Evolutionary conservation across 495 filamentous ascomycete species (phyloP).

Genomic region (Mytilinidion resinicola): DNA sequence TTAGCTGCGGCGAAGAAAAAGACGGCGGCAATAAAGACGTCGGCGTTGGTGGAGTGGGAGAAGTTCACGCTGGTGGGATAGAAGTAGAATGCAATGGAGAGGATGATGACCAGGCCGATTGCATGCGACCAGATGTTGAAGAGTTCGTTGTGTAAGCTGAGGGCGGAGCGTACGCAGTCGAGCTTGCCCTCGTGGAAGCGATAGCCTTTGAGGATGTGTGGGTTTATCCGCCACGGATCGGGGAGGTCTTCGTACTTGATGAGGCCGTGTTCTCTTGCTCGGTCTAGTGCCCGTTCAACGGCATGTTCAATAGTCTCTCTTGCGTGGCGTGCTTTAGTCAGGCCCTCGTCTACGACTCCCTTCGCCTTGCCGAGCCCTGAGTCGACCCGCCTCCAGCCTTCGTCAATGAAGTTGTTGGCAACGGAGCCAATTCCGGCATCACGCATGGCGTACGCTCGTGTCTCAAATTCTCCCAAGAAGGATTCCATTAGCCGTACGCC

Average conservation of each 20-base stretch:
- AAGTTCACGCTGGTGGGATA: conserved; percentile 86
- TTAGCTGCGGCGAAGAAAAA: conserved; percentile 98
- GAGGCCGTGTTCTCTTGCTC: conserved; percentile 73
- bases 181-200: conserved; percentile 85
- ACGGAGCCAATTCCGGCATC: conserved; percentile 37
- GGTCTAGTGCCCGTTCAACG: conserved; percentile 68
- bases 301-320: conserved; percentile 62
- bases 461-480: conserved; percentile 77
- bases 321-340: conserved; percentile 70
- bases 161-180: conserved; percentile 77
- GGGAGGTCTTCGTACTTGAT: conserved; percentile 88
- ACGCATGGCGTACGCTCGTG: conserved; percentile 67
- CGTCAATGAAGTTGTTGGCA: conserved; percentile 57
- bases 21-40: conserved; percentile 80
- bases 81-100: conserved; percentile 91
- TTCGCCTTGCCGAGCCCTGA: conserved; percentile 66
- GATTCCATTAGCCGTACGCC: conserved; percentile 80
- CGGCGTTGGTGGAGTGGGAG: conserved; percentile 73
- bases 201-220: conserved; percentile 84
- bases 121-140: conserved; percentile 98
- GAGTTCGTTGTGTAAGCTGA: conserved; percentile 80
- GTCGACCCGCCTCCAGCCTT: conserved; percentile 66
- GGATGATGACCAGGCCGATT: conserved; percentile 77
- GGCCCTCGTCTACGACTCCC: conserved; percentile 77
- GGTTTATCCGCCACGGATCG: conserved; percentile 89